These are phyloP conservation scores for Sugiyamaella qingdaonensis DNA, from an alignment of 805 yeast species.

Conservation along the genomic window DNA sequence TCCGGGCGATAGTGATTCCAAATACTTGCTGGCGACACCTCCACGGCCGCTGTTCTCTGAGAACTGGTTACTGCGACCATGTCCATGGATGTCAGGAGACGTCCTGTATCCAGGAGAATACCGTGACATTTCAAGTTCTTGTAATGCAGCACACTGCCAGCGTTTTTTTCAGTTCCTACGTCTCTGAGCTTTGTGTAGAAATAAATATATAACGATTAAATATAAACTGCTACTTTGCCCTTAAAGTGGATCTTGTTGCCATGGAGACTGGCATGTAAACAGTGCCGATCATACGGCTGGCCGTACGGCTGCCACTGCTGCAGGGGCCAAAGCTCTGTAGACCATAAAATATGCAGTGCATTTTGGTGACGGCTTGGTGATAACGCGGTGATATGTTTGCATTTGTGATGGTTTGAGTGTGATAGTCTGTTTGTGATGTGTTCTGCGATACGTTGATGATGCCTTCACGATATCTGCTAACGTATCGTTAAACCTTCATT, in stretches of 20 bases:
- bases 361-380: too few species aligned
- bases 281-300: constrained; percentile 1
- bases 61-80: not conserved
- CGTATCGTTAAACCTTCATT: too few species aligned
- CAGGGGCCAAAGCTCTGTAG: too few species aligned
- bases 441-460: too few species aligned
- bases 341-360: too few species aligned
- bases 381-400: too few species aligned
- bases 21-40: constrained; percentile 23
- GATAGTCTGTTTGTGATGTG: too few species aligned
- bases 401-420: too few species aligned
- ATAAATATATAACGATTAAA: constrained; percentile 7
- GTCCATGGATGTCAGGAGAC: not conserved
- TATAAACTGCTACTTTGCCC: not conserved
- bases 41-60: constrained; percentile 16
- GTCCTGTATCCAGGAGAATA: not conserved
- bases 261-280: constrained; percentile 4
- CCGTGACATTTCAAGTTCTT: not conserved
- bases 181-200: not conserved
- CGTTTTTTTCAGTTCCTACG: too few species aligned
- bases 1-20: constrained; percentile 11
- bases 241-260: constrained; percentile 9
- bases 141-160: too few species aligned
- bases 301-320: too few species aligned
- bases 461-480: too few species aligned